Base-by-base conservation (phyloP, 2,329 filamentous ascomycete genomes). In the Arthrobotrys sphaeroides region DNA sequence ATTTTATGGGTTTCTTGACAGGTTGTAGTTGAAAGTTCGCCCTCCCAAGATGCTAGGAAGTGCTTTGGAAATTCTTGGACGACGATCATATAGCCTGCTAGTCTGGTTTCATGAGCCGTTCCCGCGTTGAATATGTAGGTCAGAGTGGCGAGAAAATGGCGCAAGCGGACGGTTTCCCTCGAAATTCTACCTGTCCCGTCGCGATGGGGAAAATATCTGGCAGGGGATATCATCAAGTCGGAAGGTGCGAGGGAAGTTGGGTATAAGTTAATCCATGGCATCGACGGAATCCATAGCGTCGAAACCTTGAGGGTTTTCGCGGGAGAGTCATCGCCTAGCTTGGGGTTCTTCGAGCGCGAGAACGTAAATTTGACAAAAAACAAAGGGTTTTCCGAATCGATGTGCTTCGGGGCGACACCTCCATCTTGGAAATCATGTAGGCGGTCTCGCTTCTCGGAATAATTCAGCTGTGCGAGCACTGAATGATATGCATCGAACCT, bases 81-180 rank as follows among this genome's bases (percentile, higher is more conserved):
- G 51, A 55, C 51, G 51, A 55, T 55, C 51, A 38, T 24, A 55
- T 38, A 38, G 31, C 51, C 31, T 55, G 51, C 31, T 55, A 55
- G 51, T 36, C 31, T 24, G 16, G 51, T 55, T 55, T 55, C 51
- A 55, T 55, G 16, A 55, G 51, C 38, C 51, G 31, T 55, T 55
- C 51, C 51, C 51, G 51, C 51, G 38, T 38, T 31, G 51, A 55
- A 53, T 5, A 12, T 33, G 51, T 55, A 47, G 51, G 55, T 61
- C 65, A 69, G 45, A 70, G 66, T 70, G 55, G 66, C 43, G 66
- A 55, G 66, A 62, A 72, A 72, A 72, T 72, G 67, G 67, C 67
- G 67, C 67, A 72, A 72, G 57, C 60, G 16, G 16, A 33, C 20
- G 20, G 10, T 31, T 26, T 26, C 38, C 24, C 40, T 49, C 22